Evolutionary conservation across 225 moss, liverwort and hornwort genomes (phyloP), one percentile per base, ranked within the genome.

Genomic region (Physcomitrium patens): DNA sequence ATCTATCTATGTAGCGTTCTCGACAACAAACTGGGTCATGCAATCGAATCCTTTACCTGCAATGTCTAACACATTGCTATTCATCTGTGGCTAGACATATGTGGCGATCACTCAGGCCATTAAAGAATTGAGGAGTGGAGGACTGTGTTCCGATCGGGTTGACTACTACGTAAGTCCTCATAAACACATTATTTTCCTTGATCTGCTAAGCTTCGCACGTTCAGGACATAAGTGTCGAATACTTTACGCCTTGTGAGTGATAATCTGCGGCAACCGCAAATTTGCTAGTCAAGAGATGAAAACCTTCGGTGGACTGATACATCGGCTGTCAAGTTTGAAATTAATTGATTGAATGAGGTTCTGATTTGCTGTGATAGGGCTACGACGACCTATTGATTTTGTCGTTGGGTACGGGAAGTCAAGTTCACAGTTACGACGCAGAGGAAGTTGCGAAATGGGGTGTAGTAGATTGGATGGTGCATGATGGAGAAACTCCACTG

Each of bases 91-190:
- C 10, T 52, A 87, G 87, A 83, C 90, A 16, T 83, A 87, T 63
- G 87, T 90, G 57, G 90, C 90, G 44, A 85, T 90, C 47, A 80
- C 87, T 5, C 90, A 90, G 56, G 90, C 85, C 55, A 83, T 87
- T 19, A 87, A 76, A 72, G 87, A 85, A 46, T 80, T 90, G 62
- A 73, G 82, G 68, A 83, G 8, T 68, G 89, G 80, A 65, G 78
- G 76, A 46, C 53, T 71, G 51, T 82, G 81, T 73, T 71, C 80
- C 22, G 83, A 79, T 7, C 77, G 84, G 55, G 87, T 87, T 10
- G 48, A 82, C 23, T 88, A 69, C 19, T 31, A 53, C 16, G 85
- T 82, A 47, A 72, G 54, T 65, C 46, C 60, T 66, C 17, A 5
- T 24, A 12, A 16, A 16, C 31, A 63, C 14, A 5, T 9, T 37